Conservation (phyloP, 148 eudicot species). For the Gaultheria prostrata region DNA sequence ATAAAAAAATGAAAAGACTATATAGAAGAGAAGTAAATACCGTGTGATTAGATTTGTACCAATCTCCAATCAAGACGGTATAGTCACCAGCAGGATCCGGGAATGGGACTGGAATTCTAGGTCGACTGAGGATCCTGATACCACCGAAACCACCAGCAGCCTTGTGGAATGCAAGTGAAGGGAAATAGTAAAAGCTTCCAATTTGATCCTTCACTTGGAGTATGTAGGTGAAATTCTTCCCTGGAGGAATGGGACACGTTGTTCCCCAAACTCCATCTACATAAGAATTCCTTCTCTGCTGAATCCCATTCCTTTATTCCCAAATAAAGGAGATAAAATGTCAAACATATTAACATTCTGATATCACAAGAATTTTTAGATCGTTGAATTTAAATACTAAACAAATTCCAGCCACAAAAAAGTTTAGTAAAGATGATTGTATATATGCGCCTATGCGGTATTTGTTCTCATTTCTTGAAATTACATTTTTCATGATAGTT, state of each 20-base stretch:
- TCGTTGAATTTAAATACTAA: too few relatives aligned
- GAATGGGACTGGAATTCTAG: conserved; percentile 83
- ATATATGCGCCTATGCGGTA: too few relatives aligned
- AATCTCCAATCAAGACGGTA: conserved; percentile 89
- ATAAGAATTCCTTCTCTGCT: conserved; percentile 81
- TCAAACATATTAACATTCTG: background rate
- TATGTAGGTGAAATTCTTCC: conserved; percentile 82
- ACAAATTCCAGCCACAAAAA: too few relatives aligned
- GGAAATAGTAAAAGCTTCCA: conserved; percentile 93
- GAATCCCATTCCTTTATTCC: conserved; percentile 69
- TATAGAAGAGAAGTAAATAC: conserved; percentile 27
- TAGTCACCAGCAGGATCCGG: conserved; percentile 68
- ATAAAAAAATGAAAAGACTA: background rate
- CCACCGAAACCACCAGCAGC: conserved; percentile 98
- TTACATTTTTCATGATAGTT: too few relatives aligned
- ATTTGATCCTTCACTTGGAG: conserved; percentile 97
- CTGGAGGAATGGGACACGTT: conserved; percentile 97
- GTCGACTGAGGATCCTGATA: conserved; percentile 82
- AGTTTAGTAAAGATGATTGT: too few relatives aligned
- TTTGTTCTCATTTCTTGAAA: too few relatives aligned
- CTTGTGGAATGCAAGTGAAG: conserved; percentile 89
- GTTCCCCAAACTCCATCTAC: conserved; percentile 94
- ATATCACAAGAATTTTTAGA: too few relatives aligned
- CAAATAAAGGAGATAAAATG: background rate
- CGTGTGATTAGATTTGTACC: conserved; percentile 91